phyloP scores from a whole-genome alignment of 768 basidiomycete genomes.

The Russula virescens region DNA sequence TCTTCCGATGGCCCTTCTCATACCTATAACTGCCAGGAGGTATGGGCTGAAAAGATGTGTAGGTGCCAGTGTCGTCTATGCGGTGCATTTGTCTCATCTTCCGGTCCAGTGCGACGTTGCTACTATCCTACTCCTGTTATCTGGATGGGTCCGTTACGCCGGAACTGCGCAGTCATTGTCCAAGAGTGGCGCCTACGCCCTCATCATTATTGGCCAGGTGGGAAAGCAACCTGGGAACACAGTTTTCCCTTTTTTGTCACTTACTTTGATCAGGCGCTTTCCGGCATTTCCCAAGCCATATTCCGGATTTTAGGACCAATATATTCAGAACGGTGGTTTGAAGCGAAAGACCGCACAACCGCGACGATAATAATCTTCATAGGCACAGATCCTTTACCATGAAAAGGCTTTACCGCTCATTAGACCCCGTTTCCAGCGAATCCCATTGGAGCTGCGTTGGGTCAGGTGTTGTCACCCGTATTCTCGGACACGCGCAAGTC shows the following conservation, averaged over 20 bases:
- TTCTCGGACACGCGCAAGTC: conserved; percentile 47
- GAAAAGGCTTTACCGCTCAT: background rate
- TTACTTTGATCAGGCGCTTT: conserved; percentile 43
- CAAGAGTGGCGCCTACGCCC: conserved; percentile 48
- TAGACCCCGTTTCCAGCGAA: conserved; percentile 43
- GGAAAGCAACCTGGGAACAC: conserved; percentile 1
- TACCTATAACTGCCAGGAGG: conserved; percentile 53
- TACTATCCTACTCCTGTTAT: conserved; percentile 47
- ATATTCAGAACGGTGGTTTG: conserved; percentile 83
- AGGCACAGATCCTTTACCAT: conserved; percentile 27
- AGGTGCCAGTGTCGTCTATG: conserved; percentile 24
- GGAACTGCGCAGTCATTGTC: conserved; percentile 56
- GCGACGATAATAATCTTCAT: conserved; percentile 60
- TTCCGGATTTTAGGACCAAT: conserved; percentile 75
- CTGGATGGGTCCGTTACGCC: conserved; percentile 74
- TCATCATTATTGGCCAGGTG: conserved; percentile 71
- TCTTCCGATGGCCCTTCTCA: conserved; percentile 54
- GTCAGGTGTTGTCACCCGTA: conserved; percentile 66
- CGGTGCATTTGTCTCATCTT: background rate
- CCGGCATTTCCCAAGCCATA: conserved; percentile 59
- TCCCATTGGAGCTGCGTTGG: conserved; percentile 67
- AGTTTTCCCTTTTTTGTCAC: background rate
- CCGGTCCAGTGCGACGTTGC: conserved; percentile 56
- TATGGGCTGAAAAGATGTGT: conserved; percentile 63
- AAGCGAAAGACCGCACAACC: conserved; percentile 66